Evolutionary conservation across 23 red algal genomes (phyloP).

Genomic region (Chondrus crispus): DNA sequence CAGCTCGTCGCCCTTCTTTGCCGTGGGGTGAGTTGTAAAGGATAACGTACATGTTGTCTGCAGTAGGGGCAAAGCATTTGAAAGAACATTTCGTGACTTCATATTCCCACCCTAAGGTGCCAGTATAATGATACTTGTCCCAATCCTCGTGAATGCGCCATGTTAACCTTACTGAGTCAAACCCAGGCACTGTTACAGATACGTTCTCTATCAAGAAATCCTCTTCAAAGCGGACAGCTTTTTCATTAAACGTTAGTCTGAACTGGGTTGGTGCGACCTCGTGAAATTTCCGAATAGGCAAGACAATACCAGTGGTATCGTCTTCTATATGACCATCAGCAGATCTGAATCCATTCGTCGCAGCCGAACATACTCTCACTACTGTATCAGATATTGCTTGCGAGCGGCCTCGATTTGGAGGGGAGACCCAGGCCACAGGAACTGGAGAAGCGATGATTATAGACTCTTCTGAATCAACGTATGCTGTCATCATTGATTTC

Average conservation of each 20-base stretch:
- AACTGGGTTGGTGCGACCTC: not conserved
- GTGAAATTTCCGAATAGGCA: slow-evolving; percentile 5
- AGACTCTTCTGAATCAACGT: slow-evolving; percentile 24
- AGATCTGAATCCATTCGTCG: too few species aligned
- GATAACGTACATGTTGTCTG: slow-evolving; percentile 50
- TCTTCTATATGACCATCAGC: too few species aligned
- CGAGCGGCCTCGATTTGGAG: not conserved
- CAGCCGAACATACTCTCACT: not conserved
- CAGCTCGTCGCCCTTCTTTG: slow-evolving; percentile 18
- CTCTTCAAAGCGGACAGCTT: slow-evolving; percentile 47
- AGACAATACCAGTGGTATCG: not conserved
- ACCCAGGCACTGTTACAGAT: slow-evolving; percentile 13
- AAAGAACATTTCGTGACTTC: slow-evolving; percentile 20
- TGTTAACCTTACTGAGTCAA: slow-evolving; percentile 7
- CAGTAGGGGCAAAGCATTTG: slow-evolving; percentile 77
- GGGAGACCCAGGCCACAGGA: slow-evolving; percentile 18
- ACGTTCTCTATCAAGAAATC: slow-evolving; percentile 82
- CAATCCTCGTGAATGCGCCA: slow-evolving; percentile 62
- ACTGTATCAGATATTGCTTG: not conserved
- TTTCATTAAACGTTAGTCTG: not conserved
- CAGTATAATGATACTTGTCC: slow-evolving; percentile 76
- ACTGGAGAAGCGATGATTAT: slow-evolving; percentile 13
- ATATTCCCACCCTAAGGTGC: slow-evolving; percentile 72
- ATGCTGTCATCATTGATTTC: slow-evolving; percentile 21
- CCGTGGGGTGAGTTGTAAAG: slow-evolving; percentile 57